Evolutionary conservation across 495 filamentous ascomycete genomes (phyloP).

Genomic region (Hypomontagnella monticulosa): DNA sequence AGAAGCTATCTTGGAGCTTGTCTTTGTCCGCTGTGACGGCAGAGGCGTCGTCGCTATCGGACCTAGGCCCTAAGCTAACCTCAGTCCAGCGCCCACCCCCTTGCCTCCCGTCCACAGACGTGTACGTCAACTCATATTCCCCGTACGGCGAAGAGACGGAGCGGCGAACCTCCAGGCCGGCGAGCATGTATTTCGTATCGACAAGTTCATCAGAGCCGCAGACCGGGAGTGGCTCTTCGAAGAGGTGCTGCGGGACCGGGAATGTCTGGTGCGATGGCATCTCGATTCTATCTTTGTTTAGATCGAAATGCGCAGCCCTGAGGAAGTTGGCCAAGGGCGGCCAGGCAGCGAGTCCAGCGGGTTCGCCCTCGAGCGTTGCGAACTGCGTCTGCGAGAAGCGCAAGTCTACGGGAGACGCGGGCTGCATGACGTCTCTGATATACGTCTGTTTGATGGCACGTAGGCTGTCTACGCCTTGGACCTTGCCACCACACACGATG

Average conservation of each 20-base stretch:
- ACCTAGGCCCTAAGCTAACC: constrained; percentile 52
- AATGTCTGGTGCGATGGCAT: constrained; percentile 51
- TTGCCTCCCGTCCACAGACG: constrained; percentile 55
- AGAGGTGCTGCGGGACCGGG: constrained; percentile 47
- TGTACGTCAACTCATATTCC: constrained; percentile 55
- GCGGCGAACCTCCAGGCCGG: constrained; percentile 55
- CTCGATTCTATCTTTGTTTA: constrained; percentile 46
- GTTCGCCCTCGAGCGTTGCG: constrained; percentile 33
- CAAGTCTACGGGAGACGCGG: constrained; percentile 50
- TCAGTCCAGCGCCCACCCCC: constrained; percentile 54
- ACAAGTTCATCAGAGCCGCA: constrained; percentile 31
- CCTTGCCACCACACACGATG: constrained; percentile 40
- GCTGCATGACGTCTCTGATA: constrained; percentile 48
- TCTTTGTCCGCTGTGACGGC: neutral
- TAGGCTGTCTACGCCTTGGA: constrained; percentile 33
- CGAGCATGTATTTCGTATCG: constrained; percentile 56
- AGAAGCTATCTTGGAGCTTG: constrained; percentile 29
- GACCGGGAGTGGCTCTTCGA: constrained; percentile 11
- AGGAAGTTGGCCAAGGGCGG: constrained; percentile 51
- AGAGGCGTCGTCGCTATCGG: neutral
- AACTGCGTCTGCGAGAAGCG: constrained; percentile 51
- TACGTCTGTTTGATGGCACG: constrained; percentile 31
- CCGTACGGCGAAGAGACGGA: constrained; percentile 48
- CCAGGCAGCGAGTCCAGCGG: constrained; percentile 36
- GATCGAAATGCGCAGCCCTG: constrained; percentile 45